Conservation (phyloP, 2,329 filamentous ascomycete genomes). For the Hymenoscyphus repandus region DNA sequence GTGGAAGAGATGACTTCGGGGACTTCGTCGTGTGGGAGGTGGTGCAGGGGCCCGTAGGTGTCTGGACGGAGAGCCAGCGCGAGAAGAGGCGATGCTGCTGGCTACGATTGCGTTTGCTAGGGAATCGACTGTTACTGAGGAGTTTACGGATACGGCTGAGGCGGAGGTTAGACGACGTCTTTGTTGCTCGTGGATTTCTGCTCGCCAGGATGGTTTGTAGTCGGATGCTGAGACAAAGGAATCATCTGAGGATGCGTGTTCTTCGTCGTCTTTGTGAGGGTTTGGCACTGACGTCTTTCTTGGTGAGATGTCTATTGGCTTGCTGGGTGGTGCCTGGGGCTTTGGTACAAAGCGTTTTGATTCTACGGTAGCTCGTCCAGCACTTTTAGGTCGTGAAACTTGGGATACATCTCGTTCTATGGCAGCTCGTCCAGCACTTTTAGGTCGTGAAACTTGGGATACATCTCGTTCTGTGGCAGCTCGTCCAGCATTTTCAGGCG, state of each 20-base stretch:
- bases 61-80: conserved; percentile 36
- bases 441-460: no score
- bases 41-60: conserved; percentile 20
- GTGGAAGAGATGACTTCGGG: conserved; percentile 29
- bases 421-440: background rate
- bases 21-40: conserved; percentile 30
- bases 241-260: conserved; percentile 27
- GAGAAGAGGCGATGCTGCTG: conserved; percentile 64
- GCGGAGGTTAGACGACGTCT: conserved; percentile 11
- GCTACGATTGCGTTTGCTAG: conserved; percentile 72
- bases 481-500: background rate
- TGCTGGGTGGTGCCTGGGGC: conserved; percentile 10
- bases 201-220: conserved; percentile 23
- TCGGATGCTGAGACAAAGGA: conserved; percentile 32
- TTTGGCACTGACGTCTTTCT: conserved; percentile 1
- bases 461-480: conserved; percentile 5
- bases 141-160: conserved; percentile 14
- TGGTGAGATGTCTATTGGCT: conserved; percentile 18
- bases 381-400: background rate
- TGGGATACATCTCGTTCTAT: no score
- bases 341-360: conserved; percentile 5
- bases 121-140: conserved; percentile 51
- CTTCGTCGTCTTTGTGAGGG: conserved; percentile 13
- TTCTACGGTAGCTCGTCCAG: conserved; percentile 4
- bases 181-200: conserved; percentile 22